Conservation (phyloP, 23 red algal genomes). For the Chondrus crispus region DNA sequence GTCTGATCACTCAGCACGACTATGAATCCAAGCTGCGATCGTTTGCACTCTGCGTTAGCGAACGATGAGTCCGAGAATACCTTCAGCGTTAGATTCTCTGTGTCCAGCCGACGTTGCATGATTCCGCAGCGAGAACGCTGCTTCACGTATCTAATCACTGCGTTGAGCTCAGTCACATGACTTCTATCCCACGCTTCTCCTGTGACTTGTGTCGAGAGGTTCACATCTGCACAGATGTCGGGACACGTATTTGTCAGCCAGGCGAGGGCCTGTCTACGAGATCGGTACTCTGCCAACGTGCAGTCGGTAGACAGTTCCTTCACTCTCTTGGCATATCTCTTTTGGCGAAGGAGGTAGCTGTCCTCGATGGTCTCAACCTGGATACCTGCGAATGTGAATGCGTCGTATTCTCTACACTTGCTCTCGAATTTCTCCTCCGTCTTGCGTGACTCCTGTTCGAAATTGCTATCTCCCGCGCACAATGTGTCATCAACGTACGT, state of each 20-base stretch:
- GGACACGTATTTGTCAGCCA: not conserved
- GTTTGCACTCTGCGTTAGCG: not conserved
- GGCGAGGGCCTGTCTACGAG: not conserved
- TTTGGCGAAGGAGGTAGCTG: not conserved
- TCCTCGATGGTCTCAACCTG: not conserved
- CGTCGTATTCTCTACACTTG: not conserved
- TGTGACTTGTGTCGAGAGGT: not conserved
- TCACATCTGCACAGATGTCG: not conserved
- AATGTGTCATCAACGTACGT: not conserved
- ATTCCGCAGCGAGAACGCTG: not conserved
- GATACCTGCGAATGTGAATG: not conserved
- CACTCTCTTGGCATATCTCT: not conserved
- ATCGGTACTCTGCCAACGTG: not conserved
- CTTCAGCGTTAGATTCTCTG: not conserved
- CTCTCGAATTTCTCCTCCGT: not conserved
- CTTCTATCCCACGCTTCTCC: not conserved
- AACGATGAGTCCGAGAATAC: constrained; percentile 30
- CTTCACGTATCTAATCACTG: not conserved
- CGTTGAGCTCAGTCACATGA: not conserved
- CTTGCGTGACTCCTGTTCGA: not conserved
- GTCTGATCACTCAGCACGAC: not conserved
- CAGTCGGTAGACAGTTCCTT: not conserved
- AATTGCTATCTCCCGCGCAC: not conserved
- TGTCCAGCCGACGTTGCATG: not conserved
- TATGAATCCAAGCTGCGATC: constrained; percentile 43